Evolutionary conservation across 805 yeast genomes (phyloP).

Genomic region (Tetrapisispora fleetii): DNA sequence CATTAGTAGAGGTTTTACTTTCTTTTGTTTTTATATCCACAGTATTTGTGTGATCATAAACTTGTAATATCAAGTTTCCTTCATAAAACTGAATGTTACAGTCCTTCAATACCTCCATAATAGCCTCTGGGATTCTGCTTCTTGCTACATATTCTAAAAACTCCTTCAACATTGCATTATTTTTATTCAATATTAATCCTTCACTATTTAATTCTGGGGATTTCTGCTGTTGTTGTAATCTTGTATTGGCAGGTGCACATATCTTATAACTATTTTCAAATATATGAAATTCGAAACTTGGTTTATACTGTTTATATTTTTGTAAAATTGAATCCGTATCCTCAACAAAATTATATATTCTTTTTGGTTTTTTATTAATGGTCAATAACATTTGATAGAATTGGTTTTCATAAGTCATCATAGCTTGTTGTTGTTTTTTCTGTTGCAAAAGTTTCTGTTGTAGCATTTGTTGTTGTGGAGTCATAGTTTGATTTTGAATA

Average conservation of each 20-base stretch:
- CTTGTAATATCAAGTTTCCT: constrained; percentile 78
- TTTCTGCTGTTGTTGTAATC: constrained; percentile 30
- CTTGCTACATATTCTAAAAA: constrained; percentile 70
- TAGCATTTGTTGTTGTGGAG: constrained; percentile 17
- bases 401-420: constrained; percentile 34
- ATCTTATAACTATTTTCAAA: constrained; percentile 87
- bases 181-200: constrained; percentile 66
- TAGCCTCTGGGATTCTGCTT: constrained; percentile 80
- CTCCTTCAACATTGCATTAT: constrained; percentile 65
- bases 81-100: constrained; percentile 78
- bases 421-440: constrained; percentile 33
- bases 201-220: constrained; percentile 35
- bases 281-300: constrained; percentile 81
- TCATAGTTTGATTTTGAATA: constrained; percentile 6
- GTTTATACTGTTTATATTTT: constrained; percentile 66
- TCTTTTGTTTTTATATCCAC: constrained; percentile 21
- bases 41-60: constrained; percentile 71
- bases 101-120: constrained; percentile 82
- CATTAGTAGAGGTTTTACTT: constrained; percentile 1
- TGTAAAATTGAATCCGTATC: constrained; percentile 62
- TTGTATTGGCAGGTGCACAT: constrained; percentile 52
- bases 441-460: constrained; percentile 22
- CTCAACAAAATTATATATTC: constrained; percentile 51
- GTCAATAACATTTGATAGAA: constrained; percentile 30
- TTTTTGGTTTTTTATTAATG: constrained; percentile 33